Evolutionary conservation across 225 moss, liverwort and hornwort genomes (phyloP).

Genomic region (Ulota crispa): DNA sequence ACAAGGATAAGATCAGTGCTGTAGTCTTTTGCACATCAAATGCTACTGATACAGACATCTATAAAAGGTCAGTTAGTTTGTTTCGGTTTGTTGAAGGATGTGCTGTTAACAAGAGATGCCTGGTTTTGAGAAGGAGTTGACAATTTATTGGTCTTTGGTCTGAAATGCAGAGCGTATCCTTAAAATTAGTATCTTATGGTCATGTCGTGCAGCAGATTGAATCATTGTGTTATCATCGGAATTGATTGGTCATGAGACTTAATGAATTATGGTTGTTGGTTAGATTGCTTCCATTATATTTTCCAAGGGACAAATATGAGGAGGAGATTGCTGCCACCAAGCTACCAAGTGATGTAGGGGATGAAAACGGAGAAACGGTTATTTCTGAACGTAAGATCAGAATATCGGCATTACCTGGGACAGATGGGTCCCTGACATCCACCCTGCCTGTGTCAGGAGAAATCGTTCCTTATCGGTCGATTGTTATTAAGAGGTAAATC

Average conservation of each 20-base stretch:
- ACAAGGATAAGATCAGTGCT: conserved; percentile 77
- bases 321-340: conserved; percentile 81
- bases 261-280: conserved; percentile 19
- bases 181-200: neutral
- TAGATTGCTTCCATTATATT: conserved; percentile 95
- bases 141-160: neutral
- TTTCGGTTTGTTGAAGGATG: neutral
- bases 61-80: conserved; percentile 66
- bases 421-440: conserved; percentile 44
- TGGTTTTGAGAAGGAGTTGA: neutral
- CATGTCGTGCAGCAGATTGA: neutral
- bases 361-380: conserved; percentile 96
- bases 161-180: neutral
- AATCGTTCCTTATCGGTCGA: conserved; percentile 44
- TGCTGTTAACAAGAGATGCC: conserved; percentile 13
- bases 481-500: conserved; percentile 55
- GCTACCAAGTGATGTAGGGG: conserved; percentile 90
- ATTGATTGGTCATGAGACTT: neutral
- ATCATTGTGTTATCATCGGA: neutral
- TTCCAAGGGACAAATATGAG: conserved; percentile 87
- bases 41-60: conserved; percentile 85
- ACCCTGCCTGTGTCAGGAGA: conserved; percentile 52
- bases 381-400: conserved; percentile 97
- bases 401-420: conserved; percentile 91
- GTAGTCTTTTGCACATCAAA: conserved; percentile 88